Evolutionary conservation across 169 alveolate species (phyloP).

Genomic region (Cryptosporidium canis): DNA sequence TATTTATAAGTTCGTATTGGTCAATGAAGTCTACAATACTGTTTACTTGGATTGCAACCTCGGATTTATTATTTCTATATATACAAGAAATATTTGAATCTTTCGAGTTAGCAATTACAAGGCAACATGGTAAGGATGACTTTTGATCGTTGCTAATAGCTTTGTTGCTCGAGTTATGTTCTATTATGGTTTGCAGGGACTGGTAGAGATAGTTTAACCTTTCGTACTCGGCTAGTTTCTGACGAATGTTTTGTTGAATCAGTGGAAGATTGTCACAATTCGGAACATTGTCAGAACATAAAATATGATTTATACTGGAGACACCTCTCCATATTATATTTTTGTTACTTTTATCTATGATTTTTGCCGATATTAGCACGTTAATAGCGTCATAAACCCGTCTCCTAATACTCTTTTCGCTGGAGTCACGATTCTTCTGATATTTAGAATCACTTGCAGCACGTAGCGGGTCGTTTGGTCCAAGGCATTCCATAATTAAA

Average conservation of each 20-base stretch:
- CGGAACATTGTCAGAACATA: not conserved
- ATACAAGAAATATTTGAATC: conserved; percentile 64
- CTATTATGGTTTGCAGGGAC: conserved; percentile 58
- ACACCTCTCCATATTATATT: conserved; percentile 70
- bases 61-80: conserved; percentile 26
- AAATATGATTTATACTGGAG: conserved; percentile 35
- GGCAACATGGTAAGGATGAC: conserved; percentile 30
- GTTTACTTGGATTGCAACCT: conserved; percentile 57
- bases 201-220: conserved; percentile 32
- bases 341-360: conserved; percentile 77
- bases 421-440: conserved; percentile 65
- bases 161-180: conserved; percentile 14
- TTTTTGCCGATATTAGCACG: conserved; percentile 83
- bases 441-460: conserved; percentile 21
- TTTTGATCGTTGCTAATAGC: not conserved
- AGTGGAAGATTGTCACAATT: conserved; percentile 43
- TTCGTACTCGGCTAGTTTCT: conserved; percentile 49
- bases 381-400: conserved; percentile 88
- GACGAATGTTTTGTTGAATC: conserved; percentile 50
- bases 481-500: conserved; percentile 61
- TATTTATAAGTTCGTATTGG: conserved; percentile 54
- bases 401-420: conserved; percentile 86
- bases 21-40: conserved; percentile 60
- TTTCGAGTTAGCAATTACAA: conserved; percentile 49
- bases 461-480: conserved; percentile 35